Evolutionary conservation across 176 grass and related monocot genomes (phyloP).

Genomic region (Musa beccarii): DNA sequence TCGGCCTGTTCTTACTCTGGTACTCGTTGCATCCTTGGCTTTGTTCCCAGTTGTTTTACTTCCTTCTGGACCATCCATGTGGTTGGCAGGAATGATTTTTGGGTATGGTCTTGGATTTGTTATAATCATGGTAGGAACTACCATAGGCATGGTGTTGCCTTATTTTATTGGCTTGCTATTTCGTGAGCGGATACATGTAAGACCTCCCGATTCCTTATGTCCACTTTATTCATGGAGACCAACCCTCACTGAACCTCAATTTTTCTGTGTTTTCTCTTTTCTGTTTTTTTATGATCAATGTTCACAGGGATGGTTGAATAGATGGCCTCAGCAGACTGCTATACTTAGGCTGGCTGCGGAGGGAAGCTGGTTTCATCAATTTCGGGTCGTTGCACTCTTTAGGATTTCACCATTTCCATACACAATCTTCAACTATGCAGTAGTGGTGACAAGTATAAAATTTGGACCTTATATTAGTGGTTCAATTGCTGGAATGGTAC

Average conservation of each 20-base stretch:
- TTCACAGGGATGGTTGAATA: constrained; percentile 68
- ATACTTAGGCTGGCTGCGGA: constrained; percentile 55
- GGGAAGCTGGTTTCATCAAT: constrained; percentile 74
- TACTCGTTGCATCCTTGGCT: constrained; percentile 57
- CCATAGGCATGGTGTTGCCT: constrained; percentile 70
- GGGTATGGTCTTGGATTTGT: constrained; percentile 76
- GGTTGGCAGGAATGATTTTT: constrained; percentile 81
- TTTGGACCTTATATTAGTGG: constrained; percentile 68
- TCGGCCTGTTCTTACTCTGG: constrained; percentile 35
- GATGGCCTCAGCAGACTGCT: constrained; percentile 66
- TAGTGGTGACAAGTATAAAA: constrained; percentile 44
- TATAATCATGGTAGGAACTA: constrained; percentile 63
- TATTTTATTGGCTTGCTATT: constrained; percentile 63
- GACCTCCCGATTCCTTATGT: neutral
- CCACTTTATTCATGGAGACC: neutral
- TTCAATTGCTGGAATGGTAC: constrained; percentile 75
- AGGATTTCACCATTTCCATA: constrained; percentile 85
- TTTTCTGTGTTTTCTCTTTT: neutral
- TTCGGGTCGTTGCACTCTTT: constrained; percentile 44
- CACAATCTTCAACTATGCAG: constrained; percentile 58
- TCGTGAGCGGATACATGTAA: constrained; percentile 55
- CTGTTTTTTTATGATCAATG: neutral
- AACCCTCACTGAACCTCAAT: neutral
- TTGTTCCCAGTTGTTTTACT: constrained; percentile 62
- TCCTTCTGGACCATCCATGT: constrained; percentile 74